Percentiles rank a stretch among this genome's conserved stretches.
Conservation (phyloP, 768 basidiomycete genomes). For the Pisolithus marmoratus region DNA sequence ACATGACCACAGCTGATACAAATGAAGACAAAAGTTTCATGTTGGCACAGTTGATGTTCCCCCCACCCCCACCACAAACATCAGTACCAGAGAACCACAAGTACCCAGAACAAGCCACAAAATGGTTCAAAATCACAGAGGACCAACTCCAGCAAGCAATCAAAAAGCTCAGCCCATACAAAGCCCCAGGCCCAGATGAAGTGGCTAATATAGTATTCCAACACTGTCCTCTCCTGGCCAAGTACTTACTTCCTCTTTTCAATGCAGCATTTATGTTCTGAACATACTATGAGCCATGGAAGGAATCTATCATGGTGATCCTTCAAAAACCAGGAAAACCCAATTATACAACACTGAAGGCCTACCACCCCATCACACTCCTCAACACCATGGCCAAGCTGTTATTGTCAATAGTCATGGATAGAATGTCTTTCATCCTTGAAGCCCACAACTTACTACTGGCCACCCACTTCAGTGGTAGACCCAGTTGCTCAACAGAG, state of each 20-base stretch:
- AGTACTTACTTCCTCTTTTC: too few species aligned
- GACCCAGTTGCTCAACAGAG: constrained; percentile 33
- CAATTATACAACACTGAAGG: constrained; percentile 28
- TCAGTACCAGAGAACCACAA: not conserved
- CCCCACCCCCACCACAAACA: constrained; percentile 3
- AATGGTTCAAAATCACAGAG: not conserved
- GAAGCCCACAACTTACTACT: constrained; percentile 22
- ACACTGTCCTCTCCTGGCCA: constrained; percentile 7
- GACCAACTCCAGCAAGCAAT: constrained; percentile 7
- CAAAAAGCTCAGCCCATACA: constrained; percentile 8
- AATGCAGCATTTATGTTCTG: too few species aligned
- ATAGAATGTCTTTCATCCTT: too few species aligned
- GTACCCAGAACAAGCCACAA: not conserved
- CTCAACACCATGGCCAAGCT: constrained; percentile 15
- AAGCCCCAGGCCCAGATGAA: constrained; percentile 22
- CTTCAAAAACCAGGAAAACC: constrained; percentile 26
- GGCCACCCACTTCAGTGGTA: constrained; percentile 31
- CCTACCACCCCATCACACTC: constrained; percentile 34
- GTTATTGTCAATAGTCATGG: too few species aligned
- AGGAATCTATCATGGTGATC: too few species aligned
- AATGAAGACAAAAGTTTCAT: constrained; percentile 20
- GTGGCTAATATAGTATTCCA: constrained; percentile 23
- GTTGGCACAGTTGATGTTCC: constrained; percentile 21
- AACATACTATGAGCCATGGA: too few species aligned
- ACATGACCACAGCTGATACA: not conserved